phyloP scores from a whole-genome alignment of 78 protist genomes.

The Dictyostelium firmibasis region DNA sequence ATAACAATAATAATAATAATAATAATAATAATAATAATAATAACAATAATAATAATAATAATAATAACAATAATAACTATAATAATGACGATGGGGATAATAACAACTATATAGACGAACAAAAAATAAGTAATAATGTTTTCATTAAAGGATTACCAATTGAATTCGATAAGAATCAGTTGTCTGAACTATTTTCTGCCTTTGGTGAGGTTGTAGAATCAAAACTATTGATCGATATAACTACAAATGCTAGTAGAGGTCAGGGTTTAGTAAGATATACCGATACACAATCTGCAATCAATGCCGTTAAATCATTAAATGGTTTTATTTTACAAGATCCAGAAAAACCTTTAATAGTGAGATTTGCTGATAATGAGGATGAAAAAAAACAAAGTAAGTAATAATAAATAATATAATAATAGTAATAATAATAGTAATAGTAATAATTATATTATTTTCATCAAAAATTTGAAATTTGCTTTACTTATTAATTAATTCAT shows the following conservation, averaged over 20 bases:
- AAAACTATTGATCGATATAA: slow-evolving; percentile 17
- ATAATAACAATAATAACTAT: not conserved
- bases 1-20: not conserved
- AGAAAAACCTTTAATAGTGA: not conserved
- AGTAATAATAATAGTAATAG: not conserved
- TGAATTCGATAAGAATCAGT: not conserved
- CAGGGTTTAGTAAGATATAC: slow-evolving; percentile 52
- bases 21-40: not conserved
- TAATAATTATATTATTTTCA: too few relatives aligned
- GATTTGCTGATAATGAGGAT: slow-evolving; percentile 50
- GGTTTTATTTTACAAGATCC: slow-evolving; percentile 23
- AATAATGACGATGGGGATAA: not conserved
- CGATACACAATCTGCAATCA: slow-evolving; percentile 24
- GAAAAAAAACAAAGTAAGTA: slow-evolving; percentile 29
- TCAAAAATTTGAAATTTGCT: too few relatives aligned
- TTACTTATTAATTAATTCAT: not conserved
- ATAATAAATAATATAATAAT: not conserved
- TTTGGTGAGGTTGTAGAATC: slow-evolving; percentile 44
- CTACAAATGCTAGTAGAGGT: slow-evolving; percentile 58
- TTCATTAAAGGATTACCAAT: slow-evolving; percentile 56
- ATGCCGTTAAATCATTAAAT: slow-evolving; percentile 5
- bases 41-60: not conserved
- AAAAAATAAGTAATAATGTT: slow-evolving; percentile 25
- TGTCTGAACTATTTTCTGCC: slow-evolving; percentile 5
- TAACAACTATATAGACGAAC: not conserved